Evolutionary conservation across 1,139 yeast species (phyloP).

Genomic region (Schwanniomyces etchellsii): DNA sequence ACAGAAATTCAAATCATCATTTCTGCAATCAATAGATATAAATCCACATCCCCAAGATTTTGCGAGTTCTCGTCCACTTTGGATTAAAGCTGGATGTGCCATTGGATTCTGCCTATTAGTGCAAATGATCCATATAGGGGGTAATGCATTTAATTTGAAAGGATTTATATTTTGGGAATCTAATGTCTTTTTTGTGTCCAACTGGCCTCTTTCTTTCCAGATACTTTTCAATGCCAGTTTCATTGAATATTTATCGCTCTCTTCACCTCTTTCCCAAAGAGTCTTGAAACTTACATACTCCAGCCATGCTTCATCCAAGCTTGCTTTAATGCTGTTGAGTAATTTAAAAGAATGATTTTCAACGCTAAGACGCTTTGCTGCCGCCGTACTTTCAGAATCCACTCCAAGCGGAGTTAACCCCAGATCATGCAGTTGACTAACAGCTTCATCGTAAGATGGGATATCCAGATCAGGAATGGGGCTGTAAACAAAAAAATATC

Average conservation of each 20-base stretch:
- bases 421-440: neutral
- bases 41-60: constrained; percentile 60
- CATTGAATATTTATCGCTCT: constrained; percentile 59
- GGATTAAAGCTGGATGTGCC: constrained; percentile 53
- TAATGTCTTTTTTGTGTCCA: neutral
- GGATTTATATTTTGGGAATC: neutral
- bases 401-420: constrained; percentile 2
- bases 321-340: constrained; percentile 43
- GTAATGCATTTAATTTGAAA: constrained; percentile 42
- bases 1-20: constrained; percentile 46
- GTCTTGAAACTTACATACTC: constrained; percentile 52
- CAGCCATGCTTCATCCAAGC: constrained; percentile 69
- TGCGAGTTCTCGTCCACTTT: constrained; percentile 53
- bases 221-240: constrained; percentile 51
- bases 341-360: constrained; percentile 30
- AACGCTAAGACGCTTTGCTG: constrained; percentile 1
- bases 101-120: constrained; percentile 53
- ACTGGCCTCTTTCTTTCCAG: constrained; percentile 38
- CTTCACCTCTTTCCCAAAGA: constrained; percentile 58
- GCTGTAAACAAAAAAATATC: constrained; percentile 63
- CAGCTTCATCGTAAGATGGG: constrained; percentile 42
- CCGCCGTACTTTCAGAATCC: constrained; percentile 1
- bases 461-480: constrained; percentile 57
- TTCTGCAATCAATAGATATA: constrained; percentile 47
- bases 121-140: constrained; percentile 64